These are phyloP conservation scores for Leishmania arabica DNA, from an alignment of 208 protist species.

Conservation along the genomic window DNA sequence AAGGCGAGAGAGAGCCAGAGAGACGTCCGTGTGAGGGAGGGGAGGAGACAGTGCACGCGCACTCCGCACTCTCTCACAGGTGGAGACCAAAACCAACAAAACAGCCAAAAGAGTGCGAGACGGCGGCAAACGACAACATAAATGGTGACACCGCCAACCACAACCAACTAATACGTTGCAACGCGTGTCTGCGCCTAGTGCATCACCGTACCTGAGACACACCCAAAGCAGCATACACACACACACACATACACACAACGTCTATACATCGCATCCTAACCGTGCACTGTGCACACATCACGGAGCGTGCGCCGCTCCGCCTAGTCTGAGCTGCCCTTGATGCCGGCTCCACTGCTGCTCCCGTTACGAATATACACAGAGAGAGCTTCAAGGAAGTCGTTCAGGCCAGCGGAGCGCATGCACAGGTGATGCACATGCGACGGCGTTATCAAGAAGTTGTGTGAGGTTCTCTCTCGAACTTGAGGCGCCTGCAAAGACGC, in stretches of 20 bases:
- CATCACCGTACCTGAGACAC: not conserved
- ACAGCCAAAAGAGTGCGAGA: too few species aligned
- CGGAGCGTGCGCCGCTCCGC: not conserved
- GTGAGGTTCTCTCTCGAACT: not conserved
- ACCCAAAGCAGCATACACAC: too few species aligned
- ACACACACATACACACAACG: not conserved
- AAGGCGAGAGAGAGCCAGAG: not conserved
- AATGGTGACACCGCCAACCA: too few species aligned
- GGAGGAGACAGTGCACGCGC: too few species aligned
- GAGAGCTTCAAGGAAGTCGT: slow-evolving; percentile 15
- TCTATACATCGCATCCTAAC: not conserved
- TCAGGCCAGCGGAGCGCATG: slow-evolving; percentile 10
- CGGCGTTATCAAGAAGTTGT: slow-evolving; percentile 26
- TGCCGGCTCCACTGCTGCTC: not conserved
- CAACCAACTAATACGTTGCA: too few species aligned
- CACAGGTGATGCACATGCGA: slow-evolving; percentile 27
- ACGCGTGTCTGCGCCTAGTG: not conserved
- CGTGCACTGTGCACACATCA: not conserved
- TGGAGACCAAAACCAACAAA: too few species aligned
- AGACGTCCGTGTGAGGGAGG: too few species aligned
- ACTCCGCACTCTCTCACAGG: too few species aligned
- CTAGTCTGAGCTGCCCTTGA: not conserved
- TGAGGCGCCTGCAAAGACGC: too few species aligned
- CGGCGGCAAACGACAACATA: too few species aligned
- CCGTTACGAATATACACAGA: slow-evolving; percentile 12